These are phyloP conservation scores for Fusarium sp. DNA, from an alignment of 2,329 filamentous ascomycete genomes.

Conservation along the genomic window DNA sequence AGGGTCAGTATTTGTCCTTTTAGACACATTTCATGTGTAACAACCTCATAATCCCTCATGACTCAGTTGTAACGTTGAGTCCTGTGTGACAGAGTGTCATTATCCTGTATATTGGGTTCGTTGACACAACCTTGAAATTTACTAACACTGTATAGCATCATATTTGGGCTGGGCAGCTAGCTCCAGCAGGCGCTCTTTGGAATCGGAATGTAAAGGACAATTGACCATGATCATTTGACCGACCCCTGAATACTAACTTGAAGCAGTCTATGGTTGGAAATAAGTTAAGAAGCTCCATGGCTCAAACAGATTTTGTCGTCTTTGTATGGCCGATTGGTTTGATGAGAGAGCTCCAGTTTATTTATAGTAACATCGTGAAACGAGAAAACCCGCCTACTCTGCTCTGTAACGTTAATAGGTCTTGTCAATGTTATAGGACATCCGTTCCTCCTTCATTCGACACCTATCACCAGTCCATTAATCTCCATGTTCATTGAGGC, in stretches of 20 bases:
- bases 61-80: constrained; percentile 26
- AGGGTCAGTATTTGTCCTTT: neutral
- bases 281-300: neutral
- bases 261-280: neutral
- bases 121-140: neutral
- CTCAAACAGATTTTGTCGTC: constrained; percentile 4
- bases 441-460: neutral
- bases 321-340: constrained; percentile 3
- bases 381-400: neutral
- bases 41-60: neutral
- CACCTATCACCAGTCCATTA: neutral
- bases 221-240: neutral
- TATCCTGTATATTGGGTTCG: constrained; percentile 8
- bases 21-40: constrained; percentile 2
- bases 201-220: neutral
- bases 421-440: neutral
- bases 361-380: constrained; percentile 22
- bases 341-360: neutral
- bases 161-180: neutral
- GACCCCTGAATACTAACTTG: constrained; percentile 6
- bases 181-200: neutral
- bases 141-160: constrained; percentile 7
- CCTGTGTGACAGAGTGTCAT: constrained; percentile 1
- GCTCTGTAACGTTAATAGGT: constrained; percentile 10
- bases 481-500: neutral